These are phyloP conservation scores for Kazachstania sp. DNA, from an alignment of 1,139 yeast genomes.

Conservation along the genomic window DNA sequence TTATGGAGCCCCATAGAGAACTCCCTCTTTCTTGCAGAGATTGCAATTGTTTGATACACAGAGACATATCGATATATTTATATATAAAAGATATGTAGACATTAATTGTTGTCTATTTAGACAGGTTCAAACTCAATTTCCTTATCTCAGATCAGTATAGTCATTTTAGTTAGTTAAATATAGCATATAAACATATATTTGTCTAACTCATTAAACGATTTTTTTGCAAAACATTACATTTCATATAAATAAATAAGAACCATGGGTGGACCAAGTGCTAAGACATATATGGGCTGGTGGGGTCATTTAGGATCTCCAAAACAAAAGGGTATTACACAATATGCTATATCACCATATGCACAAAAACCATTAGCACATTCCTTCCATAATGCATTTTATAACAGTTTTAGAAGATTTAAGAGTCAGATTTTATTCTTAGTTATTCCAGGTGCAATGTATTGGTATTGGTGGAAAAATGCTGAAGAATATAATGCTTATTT, in stretches of 20 bases:
- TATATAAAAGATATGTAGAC: too few relatives aligned
- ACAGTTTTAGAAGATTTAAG: conserved; percentile 90
- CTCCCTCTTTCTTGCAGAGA: too few relatives aligned
- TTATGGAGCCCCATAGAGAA: too few relatives aligned
- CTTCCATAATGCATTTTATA: conserved; percentile 79
- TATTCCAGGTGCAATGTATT: conserved; percentile 71
- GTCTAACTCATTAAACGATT: too few relatives aligned
- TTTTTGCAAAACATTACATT: neutral
- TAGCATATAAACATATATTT: too few relatives aligned
- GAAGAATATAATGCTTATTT: conserved; percentile 88
- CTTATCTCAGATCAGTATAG: too few relatives aligned
- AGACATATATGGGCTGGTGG: conserved; percentile 97
- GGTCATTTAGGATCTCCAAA: conserved; percentile 75
- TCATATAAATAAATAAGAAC: neutral
- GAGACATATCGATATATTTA: too few relatives aligned
- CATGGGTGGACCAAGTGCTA: conserved; percentile 62
- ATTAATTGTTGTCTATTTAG: too few relatives aligned
- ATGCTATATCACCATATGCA: conserved; percentile 88
- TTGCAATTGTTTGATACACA: too few relatives aligned
- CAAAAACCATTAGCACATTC: conserved; percentile 88
- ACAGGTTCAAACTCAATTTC: too few relatives aligned
- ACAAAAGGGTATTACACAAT: conserved; percentile 78
- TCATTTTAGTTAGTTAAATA: too few relatives aligned
- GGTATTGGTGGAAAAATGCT: conserved; percentile 82
- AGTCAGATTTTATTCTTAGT: conserved; percentile 72